These are phyloP conservation scores for Flaveria brownii DNA, from an alignment of 129 eudicot species.

Conservation along the genomic window DNA sequence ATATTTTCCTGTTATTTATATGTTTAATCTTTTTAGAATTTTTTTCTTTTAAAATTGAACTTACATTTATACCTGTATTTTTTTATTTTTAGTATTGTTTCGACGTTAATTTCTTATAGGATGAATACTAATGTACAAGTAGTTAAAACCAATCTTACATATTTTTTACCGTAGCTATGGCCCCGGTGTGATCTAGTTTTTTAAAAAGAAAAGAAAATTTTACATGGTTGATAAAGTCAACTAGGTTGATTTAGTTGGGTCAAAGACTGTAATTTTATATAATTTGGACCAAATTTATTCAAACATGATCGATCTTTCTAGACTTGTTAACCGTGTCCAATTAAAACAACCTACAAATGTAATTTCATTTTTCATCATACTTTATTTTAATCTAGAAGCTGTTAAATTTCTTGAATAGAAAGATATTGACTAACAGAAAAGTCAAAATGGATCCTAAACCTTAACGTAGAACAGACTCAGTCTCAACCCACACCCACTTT, in stretches of 20 bases:
- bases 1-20: no score
- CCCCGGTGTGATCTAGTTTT: no score
- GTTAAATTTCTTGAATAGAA: conserved; percentile 20
- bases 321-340: not conserved
- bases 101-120: no score
- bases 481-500: conserved; percentile 23
- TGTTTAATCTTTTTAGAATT: no score
- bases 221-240: no score
- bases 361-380: not conserved
- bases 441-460: conserved; percentile 18
- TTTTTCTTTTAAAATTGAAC: no score
- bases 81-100: no score
- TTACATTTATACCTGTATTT: no score
- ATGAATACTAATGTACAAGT: no score
- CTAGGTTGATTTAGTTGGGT: not conserved
- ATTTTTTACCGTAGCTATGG: no score
- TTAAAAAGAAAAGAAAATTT: no score
- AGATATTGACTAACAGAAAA: conserved; percentile 27
- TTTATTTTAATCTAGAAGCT: not conserved
- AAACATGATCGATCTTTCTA: not conserved
- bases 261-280: not conserved
- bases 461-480: conserved; percentile 31
- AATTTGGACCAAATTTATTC: not conserved
- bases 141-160: no score
- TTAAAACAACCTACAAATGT: not conserved